Evolutionary conservation across 2,329 filamentous ascomycete genomes (phyloP), one percentile per base, ranked within the genome.

Genomic region (Chrysoporthe austroafricana): DNA sequence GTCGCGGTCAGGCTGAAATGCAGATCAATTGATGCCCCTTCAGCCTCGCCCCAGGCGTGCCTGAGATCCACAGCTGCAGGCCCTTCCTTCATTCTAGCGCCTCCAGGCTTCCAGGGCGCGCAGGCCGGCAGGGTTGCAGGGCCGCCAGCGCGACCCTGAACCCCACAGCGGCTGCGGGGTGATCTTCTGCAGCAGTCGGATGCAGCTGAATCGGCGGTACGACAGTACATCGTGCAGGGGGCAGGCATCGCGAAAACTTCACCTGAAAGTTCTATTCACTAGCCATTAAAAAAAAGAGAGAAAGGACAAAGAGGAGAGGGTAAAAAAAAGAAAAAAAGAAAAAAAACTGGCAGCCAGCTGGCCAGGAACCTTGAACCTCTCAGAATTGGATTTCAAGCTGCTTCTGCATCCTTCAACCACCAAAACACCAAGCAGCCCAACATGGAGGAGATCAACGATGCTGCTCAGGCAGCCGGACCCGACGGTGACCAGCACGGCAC

Each of bases 401-500:
- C 21, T 21, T 9, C 46, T 34, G 52, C 11, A n/a, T n/a, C 26
- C 46, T 48, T 50, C 44, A 36, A 2, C 42, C 8, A 11, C 13
- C 32, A 2, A n/a, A 42, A 16, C 42, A 16, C 11, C 62, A 56
- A 9, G 13, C 62, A 57, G 14, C 34, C 36, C 36, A 66, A 32
- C 7, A 70, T 70, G 68, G 62, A 62, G n/a, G n/a, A 43, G 3
- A 57, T 60, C 34, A 61, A 56, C 26, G 7, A 61, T 13, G 60
- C 36, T 32, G 46, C 32, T 48, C 42, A 46, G 56, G 50, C 63
- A 39, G 73, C 72, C 61, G 62, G 58, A 21, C 42, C 43, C 11
- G 72, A 73, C 43, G 71, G 70, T 18, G 43, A 70, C 52, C 62
- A 66, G 58, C 67, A 69, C 18, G 68, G 63, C 54, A 71, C 64